Percentiles rank a stretch among this genome's conserved stretches.
Conservation (phyloP, 768 basidiomycete genomes). For the Russula griseocarnosa region DNA sequence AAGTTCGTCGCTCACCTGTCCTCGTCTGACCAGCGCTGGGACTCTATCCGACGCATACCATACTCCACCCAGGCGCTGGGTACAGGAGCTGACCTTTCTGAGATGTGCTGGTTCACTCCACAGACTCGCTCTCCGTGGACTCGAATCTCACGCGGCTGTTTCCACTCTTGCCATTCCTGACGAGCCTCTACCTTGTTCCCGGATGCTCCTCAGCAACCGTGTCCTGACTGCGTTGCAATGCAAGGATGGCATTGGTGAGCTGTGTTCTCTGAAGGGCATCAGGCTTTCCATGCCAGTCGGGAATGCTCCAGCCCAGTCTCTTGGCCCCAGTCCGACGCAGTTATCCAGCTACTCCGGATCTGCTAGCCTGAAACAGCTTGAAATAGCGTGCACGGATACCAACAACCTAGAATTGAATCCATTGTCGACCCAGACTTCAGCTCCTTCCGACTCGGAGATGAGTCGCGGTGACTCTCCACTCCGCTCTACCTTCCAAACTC, state of each 20-base stretch:
- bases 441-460: not conserved
- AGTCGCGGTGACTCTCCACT: slow-evolving; percentile 34
- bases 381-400: slow-evolving; percentile 21
- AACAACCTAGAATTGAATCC: slow-evolving; percentile 15
- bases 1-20: slow-evolving; percentile 57
- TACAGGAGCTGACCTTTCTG: slow-evolving; percentile 72
- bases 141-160: slow-evolving; percentile 60
- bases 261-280: slow-evolving; percentile 24
- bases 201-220: slow-evolving; percentile 22
- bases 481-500: slow-evolving; percentile 54
- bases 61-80: slow-evolving; percentile 88
- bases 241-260: slow-evolving; percentile 25
- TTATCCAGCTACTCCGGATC: slow-evolving; percentile 12
- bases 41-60: slow-evolving; percentile 81
- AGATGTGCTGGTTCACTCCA: slow-evolving; percentile 39
- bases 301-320: not conserved
- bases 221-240: slow-evolving; percentile 13
- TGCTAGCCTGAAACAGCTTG: slow-evolving; percentile 27
- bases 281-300: slow-evolving; percentile 23
- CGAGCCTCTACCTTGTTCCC: slow-evolving; percentile 17
- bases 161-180: slow-evolving; percentile 42
- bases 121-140: slow-evolving; percentile 54
- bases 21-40: slow-evolving; percentile 74
- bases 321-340: not conserved
- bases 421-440: slow-evolving; percentile 1